Conservation (phyloP, 78 protist genomes). For the Ministeria vibrans region DNA sequence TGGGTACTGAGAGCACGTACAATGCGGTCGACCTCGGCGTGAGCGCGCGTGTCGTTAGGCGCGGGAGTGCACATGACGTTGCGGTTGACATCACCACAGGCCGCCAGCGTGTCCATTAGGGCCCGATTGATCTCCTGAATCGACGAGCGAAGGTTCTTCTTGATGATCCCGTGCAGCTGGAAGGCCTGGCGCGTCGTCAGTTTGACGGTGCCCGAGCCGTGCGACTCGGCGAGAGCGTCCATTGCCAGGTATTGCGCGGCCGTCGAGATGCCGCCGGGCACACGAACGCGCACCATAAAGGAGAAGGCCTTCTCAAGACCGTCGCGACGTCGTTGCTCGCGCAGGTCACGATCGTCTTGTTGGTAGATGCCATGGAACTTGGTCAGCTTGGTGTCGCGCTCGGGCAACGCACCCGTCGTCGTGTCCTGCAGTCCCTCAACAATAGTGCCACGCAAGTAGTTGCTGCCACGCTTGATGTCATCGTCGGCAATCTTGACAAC, state of each 20-base stretch:
- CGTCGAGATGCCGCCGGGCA: constrained; percentile 52
- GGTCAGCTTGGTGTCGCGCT: constrained; percentile 28
- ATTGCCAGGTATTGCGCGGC: constrained; percentile 38
- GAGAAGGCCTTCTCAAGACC: constrained; percentile 28
- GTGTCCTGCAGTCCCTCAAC: constrained; percentile 14
- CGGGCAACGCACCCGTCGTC: constrained; percentile 27
- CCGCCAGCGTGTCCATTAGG: constrained; percentile 63
- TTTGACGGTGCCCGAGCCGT: constrained; percentile 40
- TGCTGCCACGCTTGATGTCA: constrained; percentile 15
- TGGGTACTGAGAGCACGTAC: constrained; percentile 26
- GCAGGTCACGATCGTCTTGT: constrained; percentile 52
- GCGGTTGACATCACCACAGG: constrained; percentile 74
- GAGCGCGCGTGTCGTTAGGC: constrained; percentile 23
- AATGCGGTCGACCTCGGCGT: constrained; percentile 17
- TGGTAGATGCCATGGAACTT: constrained; percentile 60
- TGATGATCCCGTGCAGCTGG: constrained; percentile 54
- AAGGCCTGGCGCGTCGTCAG: constrained; percentile 58
- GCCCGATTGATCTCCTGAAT: constrained; percentile 38
- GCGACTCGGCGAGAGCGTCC: constrained; percentile 27
- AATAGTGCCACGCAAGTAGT: constrained; percentile 38
- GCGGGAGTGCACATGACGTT: constrained; percentile 61
- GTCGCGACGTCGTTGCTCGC: constrained; percentile 16
- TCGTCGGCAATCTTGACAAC: constrained; percentile 10
- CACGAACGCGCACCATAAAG: constrained; percentile 51
- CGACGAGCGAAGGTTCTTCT: constrained; percentile 26